Evolutionary conservation across 192 early-diverging fungal genomes (phyloP).

Genomic region (Podila horticola): DNA sequence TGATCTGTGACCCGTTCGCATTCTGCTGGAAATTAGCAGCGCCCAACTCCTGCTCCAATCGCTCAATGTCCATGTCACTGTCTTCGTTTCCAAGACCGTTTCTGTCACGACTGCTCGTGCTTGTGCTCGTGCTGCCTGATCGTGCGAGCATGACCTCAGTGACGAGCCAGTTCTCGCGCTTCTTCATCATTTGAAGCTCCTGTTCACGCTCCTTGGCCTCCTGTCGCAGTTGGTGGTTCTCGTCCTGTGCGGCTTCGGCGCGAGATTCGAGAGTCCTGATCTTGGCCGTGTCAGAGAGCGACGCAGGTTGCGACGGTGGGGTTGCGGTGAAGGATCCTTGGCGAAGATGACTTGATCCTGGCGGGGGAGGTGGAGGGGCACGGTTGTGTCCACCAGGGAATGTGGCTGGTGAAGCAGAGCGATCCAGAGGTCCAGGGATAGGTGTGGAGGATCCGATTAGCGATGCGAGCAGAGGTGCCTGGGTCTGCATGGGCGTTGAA

Average conservation of each 20-base stretch:
- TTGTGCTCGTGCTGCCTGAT: background rate
- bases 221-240: conserved; percentile 18
- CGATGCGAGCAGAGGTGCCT: conserved; percentile 10
- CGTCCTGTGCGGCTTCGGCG: conserved; percentile 15
- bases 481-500: background rate
- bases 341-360: conserved; percentile 14
- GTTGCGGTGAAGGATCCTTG: background rate
- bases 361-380: conserved; percentile 1
- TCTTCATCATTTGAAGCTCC: conserved; percentile 23
- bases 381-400: background rate
- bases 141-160: conserved; percentile 27
- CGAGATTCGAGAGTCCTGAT: conserved; percentile 22
- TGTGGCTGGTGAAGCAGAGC: conserved; percentile 20
- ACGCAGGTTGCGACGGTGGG: conserved; percentile 3
- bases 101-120: background rate
- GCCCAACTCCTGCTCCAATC: conserved; percentile 20
- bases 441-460: conserved; percentile 28
- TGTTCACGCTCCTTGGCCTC: conserved; percentile 5
- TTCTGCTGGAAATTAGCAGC: conserved; percentile 6
- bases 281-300: conserved; percentile 6
- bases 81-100: conserved; percentile 20
- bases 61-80: conserved; percentile 22
- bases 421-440: conserved; percentile 43
- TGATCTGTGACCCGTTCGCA: conserved; percentile 54
- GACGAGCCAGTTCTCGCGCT: conserved; percentile 43